Percentiles rank a stretch among this genome's conserved stretches.
phyloP scores from a whole-genome alignment of 2,329 filamentous ascomycete genomes.

The Fusarium luffae region DNA sequence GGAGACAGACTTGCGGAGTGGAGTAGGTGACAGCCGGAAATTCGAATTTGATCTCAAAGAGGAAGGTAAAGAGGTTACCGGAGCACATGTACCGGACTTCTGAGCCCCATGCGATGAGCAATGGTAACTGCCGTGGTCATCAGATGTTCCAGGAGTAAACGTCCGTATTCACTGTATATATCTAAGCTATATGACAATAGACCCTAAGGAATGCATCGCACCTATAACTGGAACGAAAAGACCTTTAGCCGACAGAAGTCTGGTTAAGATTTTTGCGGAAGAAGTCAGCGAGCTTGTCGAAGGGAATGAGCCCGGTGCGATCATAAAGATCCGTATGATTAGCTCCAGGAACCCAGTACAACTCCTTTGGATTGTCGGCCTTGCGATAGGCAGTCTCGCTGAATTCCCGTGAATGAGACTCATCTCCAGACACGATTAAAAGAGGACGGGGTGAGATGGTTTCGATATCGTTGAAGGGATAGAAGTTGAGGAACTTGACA shows the following conservation, averaged over 20 bases:
- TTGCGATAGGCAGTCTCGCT: not conserved
- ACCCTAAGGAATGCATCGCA: not conserved
- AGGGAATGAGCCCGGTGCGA: not conserved
- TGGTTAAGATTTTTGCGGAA: not conserved
- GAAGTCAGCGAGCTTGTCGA: not conserved
- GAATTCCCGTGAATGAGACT: not conserved
- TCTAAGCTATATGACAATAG: fast-evolving
- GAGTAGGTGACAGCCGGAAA: not conserved
- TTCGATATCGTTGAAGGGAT: not conserved
- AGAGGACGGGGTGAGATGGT: not conserved
- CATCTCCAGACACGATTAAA: not conserved
- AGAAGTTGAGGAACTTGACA: not conserved
- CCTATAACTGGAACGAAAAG: fast-evolving
- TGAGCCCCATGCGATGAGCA: no score
- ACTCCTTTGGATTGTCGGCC: not conserved
- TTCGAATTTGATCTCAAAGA: fast-evolving
- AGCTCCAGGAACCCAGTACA: not conserved
- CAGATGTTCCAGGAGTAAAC: fast-evolving
- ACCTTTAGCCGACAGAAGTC: not conserved
- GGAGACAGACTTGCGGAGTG: fast-evolving
- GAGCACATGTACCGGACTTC: not conserved
- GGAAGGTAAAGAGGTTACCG: not conserved
- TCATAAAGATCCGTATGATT: not conserved
- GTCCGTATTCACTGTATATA: not conserved
- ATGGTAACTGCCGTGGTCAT: not conserved